A percentile compares a stretch with the other conserved stretches of the same genome.
phyloP scores from a whole-genome alignment of 192 early-diverging fungal genomes.

The Umbelopsis isabellina region DNA sequence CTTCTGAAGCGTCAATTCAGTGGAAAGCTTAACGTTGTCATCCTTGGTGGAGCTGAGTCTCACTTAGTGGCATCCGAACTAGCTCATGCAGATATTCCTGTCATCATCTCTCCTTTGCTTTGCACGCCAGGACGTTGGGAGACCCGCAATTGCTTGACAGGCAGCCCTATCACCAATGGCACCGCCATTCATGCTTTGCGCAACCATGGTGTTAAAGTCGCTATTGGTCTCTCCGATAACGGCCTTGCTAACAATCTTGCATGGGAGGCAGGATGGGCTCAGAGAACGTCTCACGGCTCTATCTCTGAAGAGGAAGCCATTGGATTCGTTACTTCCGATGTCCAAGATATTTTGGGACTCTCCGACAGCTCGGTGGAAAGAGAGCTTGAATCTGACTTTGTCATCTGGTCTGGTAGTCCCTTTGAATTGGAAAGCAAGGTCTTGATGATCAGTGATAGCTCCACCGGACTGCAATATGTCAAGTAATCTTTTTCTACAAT shows the following conservation, averaged over 20 bases:
- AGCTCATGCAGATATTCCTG: slow-evolving; percentile 57
- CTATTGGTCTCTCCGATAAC: slow-evolving; percentile 53
- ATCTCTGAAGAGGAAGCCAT: slow-evolving; percentile 67
- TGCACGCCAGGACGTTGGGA: slow-evolving; percentile 69
- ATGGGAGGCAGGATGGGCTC: slow-evolving; percentile 80
- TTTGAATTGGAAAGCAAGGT: slow-evolving; percentile 63
- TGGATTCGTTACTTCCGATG: slow-evolving; percentile 69
- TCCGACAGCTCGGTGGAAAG: slow-evolving; percentile 24
- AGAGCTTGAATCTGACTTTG: slow-evolving; percentile 48
- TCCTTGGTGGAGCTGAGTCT: slow-evolving; percentile 73
- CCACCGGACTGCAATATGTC: slow-evolving; percentile 24
- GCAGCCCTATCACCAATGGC: slow-evolving; percentile 51
- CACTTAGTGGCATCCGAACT: slow-evolving; percentile 63
- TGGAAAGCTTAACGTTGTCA: slow-evolving; percentile 47
- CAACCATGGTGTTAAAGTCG: slow-evolving; percentile 64
- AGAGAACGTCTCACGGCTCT: slow-evolving; percentile 40
- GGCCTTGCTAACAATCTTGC: slow-evolving; percentile 64
- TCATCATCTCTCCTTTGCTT: slow-evolving; percentile 63
- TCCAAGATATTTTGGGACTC: slow-evolving; percentile 68
- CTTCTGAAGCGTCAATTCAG: slow-evolving; percentile 56
- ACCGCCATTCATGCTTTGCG: slow-evolving; percentile 58
- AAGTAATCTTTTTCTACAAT: background rate
- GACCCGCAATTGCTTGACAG: slow-evolving; percentile 60
- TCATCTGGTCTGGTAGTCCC: slow-evolving; percentile 65
- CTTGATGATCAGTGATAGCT: slow-evolving; percentile 56